Conservation (phyloP, 441 rosid genomes). For the Biscutella laevigata region DNA sequence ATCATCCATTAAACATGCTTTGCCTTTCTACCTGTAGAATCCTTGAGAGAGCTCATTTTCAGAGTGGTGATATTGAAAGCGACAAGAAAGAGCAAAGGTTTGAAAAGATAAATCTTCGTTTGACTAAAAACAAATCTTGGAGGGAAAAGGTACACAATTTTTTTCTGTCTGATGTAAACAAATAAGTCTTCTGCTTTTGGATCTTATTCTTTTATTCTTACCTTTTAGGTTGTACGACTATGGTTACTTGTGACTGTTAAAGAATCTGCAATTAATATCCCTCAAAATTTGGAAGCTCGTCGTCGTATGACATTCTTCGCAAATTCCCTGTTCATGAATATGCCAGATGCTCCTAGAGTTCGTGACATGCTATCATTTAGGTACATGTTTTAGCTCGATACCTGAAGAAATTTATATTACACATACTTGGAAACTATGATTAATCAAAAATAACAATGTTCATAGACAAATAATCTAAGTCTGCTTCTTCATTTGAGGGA, state of each 20-base stretch:
- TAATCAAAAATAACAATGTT: background rate
- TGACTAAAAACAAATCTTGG: constrained; percentile 31
- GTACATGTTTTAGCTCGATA: constrained; percentile 27
- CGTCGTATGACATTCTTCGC: constrained; percentile 90
- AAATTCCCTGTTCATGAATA: constrained; percentile 95
- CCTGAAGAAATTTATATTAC: background rate
- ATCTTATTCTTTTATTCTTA: constrained; percentile 3
- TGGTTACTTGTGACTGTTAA: constrained; percentile 85
- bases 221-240: constrained; percentile 72
- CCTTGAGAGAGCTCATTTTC: constrained; percentile 39
- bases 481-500: constrained; percentile 11
- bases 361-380: constrained; percentile 97
- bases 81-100: constrained; percentile 59
- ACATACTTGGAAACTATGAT: no score
- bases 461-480: constrained; percentile 2
- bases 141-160: constrained; percentile 61
- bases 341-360: constrained; percentile 94
- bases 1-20: constrained; percentile 9
- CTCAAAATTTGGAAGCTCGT: constrained; percentile 92
- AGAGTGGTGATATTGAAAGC: constrained; percentile 17
- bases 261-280: constrained; percentile 86
- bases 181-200: background rate
- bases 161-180: background rate
- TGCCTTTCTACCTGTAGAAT: no score
- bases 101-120: constrained; percentile 48